Evolutionary conservation across 768 basidiomycete genomes (phyloP).

Genomic region (Panaeolus cyanescens): DNA sequence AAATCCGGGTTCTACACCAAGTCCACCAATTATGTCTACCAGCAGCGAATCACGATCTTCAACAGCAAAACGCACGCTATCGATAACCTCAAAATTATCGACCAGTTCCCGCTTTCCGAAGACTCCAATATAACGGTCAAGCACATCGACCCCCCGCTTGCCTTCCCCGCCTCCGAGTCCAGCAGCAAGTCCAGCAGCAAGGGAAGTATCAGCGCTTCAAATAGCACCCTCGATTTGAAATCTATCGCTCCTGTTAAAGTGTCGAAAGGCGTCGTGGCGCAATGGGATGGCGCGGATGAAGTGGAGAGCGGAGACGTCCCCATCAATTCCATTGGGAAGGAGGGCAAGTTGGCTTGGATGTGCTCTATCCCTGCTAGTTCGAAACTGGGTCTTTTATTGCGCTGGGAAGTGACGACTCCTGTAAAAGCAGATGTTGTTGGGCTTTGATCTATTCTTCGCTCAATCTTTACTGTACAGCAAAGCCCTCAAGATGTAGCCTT

Average conservation of each 20-base stretch:
- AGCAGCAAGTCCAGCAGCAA: constrained; percentile 11
- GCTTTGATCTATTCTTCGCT: not conserved
- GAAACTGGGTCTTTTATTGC: constrained; percentile 35
- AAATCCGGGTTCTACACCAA: constrained; percentile 37
- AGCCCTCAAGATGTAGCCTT: not conserved
- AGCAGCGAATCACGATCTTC: constrained; percentile 39
- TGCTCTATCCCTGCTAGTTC: constrained; percentile 30
- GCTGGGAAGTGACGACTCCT: constrained; percentile 34
- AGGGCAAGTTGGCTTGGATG: constrained; percentile 36
- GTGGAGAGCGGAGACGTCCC: constrained; percentile 19
- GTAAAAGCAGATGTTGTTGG: not conserved
- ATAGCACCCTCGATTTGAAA: too few species aligned
- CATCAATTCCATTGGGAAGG: constrained; percentile 25
- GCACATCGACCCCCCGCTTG: constrained; percentile 30
- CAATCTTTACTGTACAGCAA: not conserved
- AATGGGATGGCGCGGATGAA: constrained; percentile 41
- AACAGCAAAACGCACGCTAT: constrained; percentile 40
- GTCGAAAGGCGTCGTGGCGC: constrained; percentile 29
- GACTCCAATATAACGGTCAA: constrained; percentile 41
- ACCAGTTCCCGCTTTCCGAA: constrained; percentile 42
- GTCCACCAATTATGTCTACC: constrained; percentile 29
- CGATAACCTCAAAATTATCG: constrained; percentile 35
- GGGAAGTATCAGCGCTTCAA: too few species aligned
- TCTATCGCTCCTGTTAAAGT: too few species aligned
- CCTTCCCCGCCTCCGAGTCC: constrained; percentile 12